phyloP scores from a whole-genome alignment of 768 basidiomycete genomes.

The Collybia sp. region DNA sequence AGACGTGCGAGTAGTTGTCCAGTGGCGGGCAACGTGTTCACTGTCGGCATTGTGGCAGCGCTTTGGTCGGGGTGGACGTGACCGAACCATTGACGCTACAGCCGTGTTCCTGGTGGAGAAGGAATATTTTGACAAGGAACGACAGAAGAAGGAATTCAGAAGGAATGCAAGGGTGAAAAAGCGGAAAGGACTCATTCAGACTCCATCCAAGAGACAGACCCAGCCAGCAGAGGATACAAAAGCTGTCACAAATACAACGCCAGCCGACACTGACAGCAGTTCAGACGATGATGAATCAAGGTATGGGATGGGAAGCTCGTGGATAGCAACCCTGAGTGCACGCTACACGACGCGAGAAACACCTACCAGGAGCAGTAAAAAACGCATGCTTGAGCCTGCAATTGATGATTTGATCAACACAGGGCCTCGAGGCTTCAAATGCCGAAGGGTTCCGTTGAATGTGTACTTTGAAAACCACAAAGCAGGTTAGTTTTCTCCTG shows the following conservation, averaged over 20 bases:
- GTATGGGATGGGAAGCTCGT: not conserved
- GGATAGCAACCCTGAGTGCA: not conserved
- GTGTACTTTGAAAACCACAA: not conserved
- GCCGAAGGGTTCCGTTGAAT: not conserved
- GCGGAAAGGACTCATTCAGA: constrained; percentile 3
- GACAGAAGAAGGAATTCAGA: not conserved
- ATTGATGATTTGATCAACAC: not conserved
- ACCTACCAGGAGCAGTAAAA: not conserved
- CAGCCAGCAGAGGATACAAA: not conserved
- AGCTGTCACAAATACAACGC: not conserved
- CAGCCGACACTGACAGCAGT: not conserved
- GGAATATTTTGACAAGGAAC: constrained; percentile 19
- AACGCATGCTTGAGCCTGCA: not conserved
- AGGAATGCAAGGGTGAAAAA: constrained; percentile 3
- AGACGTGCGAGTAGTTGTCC: constrained; percentile 27
- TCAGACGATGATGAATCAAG: not conserved
- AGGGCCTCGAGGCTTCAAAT: not conserved
- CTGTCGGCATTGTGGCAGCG: constrained; percentile 26
- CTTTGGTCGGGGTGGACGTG: constrained; percentile 23
- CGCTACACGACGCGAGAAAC: not conserved
- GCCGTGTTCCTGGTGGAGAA: constrained; percentile 22
- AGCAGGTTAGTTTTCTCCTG: not conserved
- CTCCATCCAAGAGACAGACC: not conserved
- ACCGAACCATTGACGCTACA: constrained; percentile 7
- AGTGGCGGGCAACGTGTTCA: constrained; percentile 20